phyloP scores from a whole-genome alignment of 169 alveolate genomes.

The Plasmodium vivax region DNA sequence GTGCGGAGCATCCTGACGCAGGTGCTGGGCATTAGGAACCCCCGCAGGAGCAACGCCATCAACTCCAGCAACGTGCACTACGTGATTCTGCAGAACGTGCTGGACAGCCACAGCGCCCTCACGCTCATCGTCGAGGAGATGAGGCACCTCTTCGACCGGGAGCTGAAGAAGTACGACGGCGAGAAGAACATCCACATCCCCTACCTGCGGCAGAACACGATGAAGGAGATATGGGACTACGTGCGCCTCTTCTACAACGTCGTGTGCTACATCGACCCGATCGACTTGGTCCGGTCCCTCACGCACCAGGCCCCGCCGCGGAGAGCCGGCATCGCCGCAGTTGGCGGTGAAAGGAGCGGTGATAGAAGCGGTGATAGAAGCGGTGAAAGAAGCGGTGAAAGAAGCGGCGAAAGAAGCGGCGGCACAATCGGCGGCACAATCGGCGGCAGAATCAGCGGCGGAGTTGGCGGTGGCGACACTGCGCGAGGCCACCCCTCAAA shows the following conservation, averaged over 20 bases:
- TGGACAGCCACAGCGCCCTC: conserved; percentile 46
- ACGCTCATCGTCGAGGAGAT: conserved; percentile 49
- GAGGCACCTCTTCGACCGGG: conserved; percentile 38
- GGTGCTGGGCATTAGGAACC: conserved; percentile 41
- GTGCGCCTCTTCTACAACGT: conserved; percentile 46
- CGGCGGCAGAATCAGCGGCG: no score
- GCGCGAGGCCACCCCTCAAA: background rate
- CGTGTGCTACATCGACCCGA: conserved; percentile 63
- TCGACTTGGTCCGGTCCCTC: conserved; percentile 51
- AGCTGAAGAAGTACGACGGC: conserved; percentile 54
- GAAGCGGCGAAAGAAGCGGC: background rate
- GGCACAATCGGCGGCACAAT: no score
- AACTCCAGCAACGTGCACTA: conserved; percentile 46
- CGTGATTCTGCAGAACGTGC: conserved; percentile 13
- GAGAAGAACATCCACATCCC: conserved; percentile 62
- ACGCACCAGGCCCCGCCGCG: conserved; percentile 10
- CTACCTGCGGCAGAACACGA: conserved; percentile 33
- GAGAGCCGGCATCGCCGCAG: background rate
- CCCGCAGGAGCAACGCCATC: background rate
- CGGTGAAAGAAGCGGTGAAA: background rate
- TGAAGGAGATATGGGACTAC: conserved; percentile 71
- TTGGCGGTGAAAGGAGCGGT: background rate
- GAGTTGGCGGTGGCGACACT: background rate
- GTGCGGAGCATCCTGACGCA: conserved; percentile 45
- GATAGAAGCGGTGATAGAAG: background rate